Base-by-base conservation (phyloP, 2,329 filamentous ascomycete genomes). In the Aureobasidium leucospermi region DNA sequence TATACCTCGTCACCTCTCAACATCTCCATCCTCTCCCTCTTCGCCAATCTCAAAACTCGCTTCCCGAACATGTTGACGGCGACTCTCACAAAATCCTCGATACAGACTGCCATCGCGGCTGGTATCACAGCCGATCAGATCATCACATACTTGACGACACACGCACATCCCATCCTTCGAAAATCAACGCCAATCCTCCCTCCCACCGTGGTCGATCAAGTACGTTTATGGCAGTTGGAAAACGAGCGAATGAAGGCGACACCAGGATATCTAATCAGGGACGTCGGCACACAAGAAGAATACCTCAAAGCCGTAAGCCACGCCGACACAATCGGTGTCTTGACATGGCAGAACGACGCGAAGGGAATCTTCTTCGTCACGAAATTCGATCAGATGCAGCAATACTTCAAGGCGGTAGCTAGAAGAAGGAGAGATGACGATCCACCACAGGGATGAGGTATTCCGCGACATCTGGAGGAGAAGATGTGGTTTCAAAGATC, bases 111-210 rank as follows among this genome's bases (percentile, higher is more conserved):
- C 63, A 92, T 97, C 64, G 81, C 85, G 62, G 87, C 88, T 70
- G 94, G 94, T 69, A 99, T 99, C 76, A 96, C 92, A 0, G 87
- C 90, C 15, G 88, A 96, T 67, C 94, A 99, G 72, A 96, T 99
- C 72, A 93, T 99, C 67, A 86, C 87, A 16, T 99, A 97, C 75
- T 84, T 99, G 1, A 85, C 87, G 7, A 88, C 89, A 4, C 93
- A 99, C 74, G 94, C 94, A 0, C 94, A 99, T 75, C 91, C 95
- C 46, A 90, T 97, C 73, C 90, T 99, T 84, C 86, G 88, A 67
- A 87, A 88, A 63, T 80, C 83, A 45, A 81, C 83, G 0, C 88
- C 92, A 1, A 84, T 96, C 15, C 81, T 99, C 1, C 94, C 95
- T 1, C 92, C 94, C 0, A 97, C 95, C 0, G 94, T 99, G 15